These are phyloP conservation scores for Oenanthe sinensis DNA, from an alignment of 129 eudicot genomes.

Conservation along the genomic window DNA sequence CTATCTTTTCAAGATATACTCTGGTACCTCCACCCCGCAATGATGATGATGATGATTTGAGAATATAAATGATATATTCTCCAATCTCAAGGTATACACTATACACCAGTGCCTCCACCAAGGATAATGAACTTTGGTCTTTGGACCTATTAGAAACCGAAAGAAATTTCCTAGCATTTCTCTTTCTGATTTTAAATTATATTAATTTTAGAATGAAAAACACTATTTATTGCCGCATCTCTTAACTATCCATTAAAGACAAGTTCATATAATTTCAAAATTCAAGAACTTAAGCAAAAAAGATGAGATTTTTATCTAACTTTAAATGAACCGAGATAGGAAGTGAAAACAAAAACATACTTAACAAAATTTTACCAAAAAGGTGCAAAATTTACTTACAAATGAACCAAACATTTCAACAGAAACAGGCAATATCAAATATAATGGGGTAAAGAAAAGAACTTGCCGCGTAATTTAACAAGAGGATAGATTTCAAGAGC, in stretches of 20 bases:
- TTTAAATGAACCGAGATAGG: neutral
- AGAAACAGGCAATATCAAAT: neutral
- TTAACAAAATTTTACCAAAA: neutral
- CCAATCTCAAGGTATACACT: no score
- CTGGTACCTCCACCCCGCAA: neutral
- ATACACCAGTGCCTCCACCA: no score
- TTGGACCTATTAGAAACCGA: neutral
- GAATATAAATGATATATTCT: no score
- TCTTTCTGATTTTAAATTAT: neutral
- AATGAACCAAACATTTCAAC: neutral
- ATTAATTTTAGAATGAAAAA: neutral
- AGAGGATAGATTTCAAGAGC: constrained; percentile 93
- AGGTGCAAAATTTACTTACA: neutral
- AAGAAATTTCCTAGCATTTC: neutral
- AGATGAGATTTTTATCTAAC: neutral
- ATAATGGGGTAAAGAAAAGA: neutral
- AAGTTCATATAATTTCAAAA: neutral
- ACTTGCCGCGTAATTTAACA: constrained; percentile 61
- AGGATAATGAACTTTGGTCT: neutral
- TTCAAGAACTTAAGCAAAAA: neutral
- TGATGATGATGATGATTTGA: no score
- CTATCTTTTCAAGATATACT: neutral
- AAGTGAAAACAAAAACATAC: neutral
- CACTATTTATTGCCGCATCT: neutral
- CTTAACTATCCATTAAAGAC: neutral